These are phyloP conservation scores for Talaromyces nanjingensis DNA, from an alignment of 495 filamentous ascomycete species.

Conservation along the genomic window DNA sequence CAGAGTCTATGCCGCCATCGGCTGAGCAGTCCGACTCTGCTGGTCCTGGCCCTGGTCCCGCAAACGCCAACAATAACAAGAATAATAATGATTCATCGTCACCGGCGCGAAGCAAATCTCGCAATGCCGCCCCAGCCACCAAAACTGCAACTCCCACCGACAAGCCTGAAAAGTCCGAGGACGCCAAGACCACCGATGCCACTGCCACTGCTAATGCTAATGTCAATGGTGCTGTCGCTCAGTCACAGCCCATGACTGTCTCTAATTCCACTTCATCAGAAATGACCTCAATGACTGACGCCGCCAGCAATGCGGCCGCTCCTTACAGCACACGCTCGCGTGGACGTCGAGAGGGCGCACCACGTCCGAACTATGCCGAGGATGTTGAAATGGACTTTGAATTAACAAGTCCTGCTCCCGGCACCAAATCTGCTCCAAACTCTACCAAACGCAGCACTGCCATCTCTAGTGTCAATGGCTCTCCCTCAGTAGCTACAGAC, in stretches of 20 bases:
- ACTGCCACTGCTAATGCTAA: slow-evolving; percentile 14
- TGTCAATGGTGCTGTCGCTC: slow-evolving; percentile 22
- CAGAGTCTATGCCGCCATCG: slow-evolving; percentile 5
- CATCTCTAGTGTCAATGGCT: slow-evolving; percentile 23
- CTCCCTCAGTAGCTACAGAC: slow-evolving; percentile 24
- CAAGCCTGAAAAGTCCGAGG: slow-evolving; percentile 19
- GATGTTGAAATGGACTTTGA: slow-evolving; percentile 84
- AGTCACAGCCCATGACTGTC: slow-evolving; percentile 44
- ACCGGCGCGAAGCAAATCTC: slow-evolving; percentile 15
- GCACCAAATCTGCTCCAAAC: slow-evolving; percentile 28
- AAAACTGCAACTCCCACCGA: slow-evolving; percentile 18
- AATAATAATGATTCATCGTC: slow-evolving; percentile 16
- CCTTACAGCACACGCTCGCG: slow-evolving; percentile 95
- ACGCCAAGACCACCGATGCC: slow-evolving; percentile 25
- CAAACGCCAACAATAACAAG: neutral
- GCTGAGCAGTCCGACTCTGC: slow-evolving; percentile 8
- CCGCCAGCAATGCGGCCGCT: slow-evolving; percentile 44
- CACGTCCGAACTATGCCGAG: slow-evolving; percentile 92
- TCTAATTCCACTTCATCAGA: slow-evolving; percentile 38
- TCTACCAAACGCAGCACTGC: slow-evolving; percentile 37
- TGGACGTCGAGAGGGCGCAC: slow-evolving; percentile 64
- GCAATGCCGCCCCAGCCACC: slow-evolving; percentile 19
- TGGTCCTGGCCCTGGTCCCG: neutral
- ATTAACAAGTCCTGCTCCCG: slow-evolving; percentile 28
- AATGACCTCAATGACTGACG: slow-evolving; percentile 28